phyloP scores from a whole-genome alignment of 805 yeast species.

The Debaryomyces prosopidis region DNA sequence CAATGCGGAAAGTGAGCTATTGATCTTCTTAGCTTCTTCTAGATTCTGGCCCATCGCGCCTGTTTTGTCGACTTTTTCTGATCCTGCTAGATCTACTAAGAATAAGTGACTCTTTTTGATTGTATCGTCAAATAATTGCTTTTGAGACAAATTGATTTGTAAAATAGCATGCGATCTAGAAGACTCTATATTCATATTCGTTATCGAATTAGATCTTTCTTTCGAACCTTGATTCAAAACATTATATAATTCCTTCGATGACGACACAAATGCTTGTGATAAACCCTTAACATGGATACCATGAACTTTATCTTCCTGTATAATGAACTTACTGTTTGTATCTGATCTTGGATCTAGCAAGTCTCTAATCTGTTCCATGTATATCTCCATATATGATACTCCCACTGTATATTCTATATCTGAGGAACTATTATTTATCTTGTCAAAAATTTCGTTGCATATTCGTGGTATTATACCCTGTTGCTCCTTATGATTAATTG shows the following conservation, averaged over 20 bases:
- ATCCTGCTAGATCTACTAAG: slow-evolving; percentile 84
- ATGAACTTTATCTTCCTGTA: slow-evolving; percentile 62
- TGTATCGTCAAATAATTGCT: slow-evolving; percentile 52
- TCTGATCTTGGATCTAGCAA: slow-evolving; percentile 47
- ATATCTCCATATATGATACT: slow-evolving; percentile 77
- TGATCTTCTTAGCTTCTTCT: slow-evolving; percentile 84
- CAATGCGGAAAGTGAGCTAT: slow-evolving; percentile 71
- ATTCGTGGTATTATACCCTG: slow-evolving; percentile 74
- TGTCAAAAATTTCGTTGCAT: slow-evolving; percentile 61
- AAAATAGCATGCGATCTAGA: slow-evolving; percentile 83
- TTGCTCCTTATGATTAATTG: slow-evolving; percentile 26
- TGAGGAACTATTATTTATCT: slow-evolving; percentile 43
- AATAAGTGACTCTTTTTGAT: slow-evolving; percentile 64
- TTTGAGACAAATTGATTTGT: slow-evolving; percentile 66
- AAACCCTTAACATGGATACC: slow-evolving; percentile 77
- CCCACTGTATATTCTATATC: slow-evolving; percentile 65
- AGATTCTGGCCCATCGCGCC: slow-evolving; percentile 72
- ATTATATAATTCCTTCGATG: slow-evolving; percentile 56
- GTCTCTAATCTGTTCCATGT: slow-evolving; percentile 76
- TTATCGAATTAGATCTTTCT: slow-evolving; percentile 56
- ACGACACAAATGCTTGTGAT: slow-evolving; percentile 58
- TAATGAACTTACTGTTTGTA: slow-evolving; percentile 31
- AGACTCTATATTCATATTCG: slow-evolving; percentile 71
- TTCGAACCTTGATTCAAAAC: slow-evolving; percentile 60
- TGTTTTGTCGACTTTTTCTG: slow-evolving; percentile 75